These are phyloP conservation scores for Xeromyces bisporus DNA, from an alignment of 495 filamentous ascomycete genomes.

Conservation along the genomic window DNA sequence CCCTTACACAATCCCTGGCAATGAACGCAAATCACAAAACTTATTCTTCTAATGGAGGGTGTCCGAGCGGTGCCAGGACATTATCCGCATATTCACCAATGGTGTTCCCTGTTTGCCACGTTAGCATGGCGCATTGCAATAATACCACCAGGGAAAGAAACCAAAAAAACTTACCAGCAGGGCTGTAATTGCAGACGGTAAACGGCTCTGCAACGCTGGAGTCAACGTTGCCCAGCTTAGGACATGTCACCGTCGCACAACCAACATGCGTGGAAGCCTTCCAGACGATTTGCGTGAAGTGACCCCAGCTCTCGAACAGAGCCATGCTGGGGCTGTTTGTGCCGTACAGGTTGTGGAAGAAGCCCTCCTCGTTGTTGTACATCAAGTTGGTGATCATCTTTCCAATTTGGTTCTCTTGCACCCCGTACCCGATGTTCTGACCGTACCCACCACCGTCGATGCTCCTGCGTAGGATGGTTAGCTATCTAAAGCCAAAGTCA, in stretches of 20 bases:
- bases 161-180: slow-evolving; percentile 34
- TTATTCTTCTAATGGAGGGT: too few species aligned
- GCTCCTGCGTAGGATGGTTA: too few species aligned
- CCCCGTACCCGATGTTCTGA: slow-evolving; percentile 61
- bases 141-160: background rate
- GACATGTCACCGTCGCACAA: slow-evolving; percentile 47
- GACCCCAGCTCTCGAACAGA: slow-evolving; percentile 57
- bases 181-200: slow-evolving; percentile 82
- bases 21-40: too few species aligned
- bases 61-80: slow-evolving; percentile 35
- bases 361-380: slow-evolving; percentile 63
- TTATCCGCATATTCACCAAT: slow-evolving; percentile 47
- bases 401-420: slow-evolving; percentile 31
- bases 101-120: slow-evolving; percentile 42
- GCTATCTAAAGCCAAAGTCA: too few species aligned
- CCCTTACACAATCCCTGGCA: too few species aligned
- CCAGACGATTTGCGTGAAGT: slow-evolving; percentile 90
- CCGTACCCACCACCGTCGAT: slow-evolving; percentile 53
- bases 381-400: slow-evolving; percentile 56
- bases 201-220: slow-evolving; percentile 33
- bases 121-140: slow-evolving; percentile 8
- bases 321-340: slow-evolving; percentile 32
- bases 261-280: slow-evolving; percentile 50
- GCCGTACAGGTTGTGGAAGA: slow-evolving; percentile 30
- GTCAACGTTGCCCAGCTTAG: slow-evolving; percentile 27